Evolutionary conservation across 306 rosid genomes (phyloP).

Genomic region (Senna tora): DNA sequence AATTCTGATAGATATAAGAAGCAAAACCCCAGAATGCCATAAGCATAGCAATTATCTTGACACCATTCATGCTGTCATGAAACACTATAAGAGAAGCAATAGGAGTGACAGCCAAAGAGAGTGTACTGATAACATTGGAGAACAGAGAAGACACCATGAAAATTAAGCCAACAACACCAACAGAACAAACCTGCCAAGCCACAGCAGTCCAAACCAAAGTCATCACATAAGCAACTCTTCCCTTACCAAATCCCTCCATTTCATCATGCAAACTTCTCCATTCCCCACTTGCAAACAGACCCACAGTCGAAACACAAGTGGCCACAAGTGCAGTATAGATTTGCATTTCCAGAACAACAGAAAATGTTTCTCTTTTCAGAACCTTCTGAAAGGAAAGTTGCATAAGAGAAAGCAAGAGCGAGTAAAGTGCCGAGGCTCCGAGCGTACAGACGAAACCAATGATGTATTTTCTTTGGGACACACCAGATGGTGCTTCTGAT

Average conservation of each 20-base stretch:
- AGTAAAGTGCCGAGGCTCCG: conserved; percentile 83
- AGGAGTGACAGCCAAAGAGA: conserved; percentile 86
- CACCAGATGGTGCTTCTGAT: conserved; percentile 49
- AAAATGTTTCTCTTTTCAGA: conserved; percentile 76
- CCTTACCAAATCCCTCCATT: conserved; percentile 61
- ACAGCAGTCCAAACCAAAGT: conserved; percentile 78
- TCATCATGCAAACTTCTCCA: conserved; percentile 75
- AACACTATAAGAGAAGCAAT: conserved; percentile 76
- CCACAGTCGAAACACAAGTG: conserved; percentile 60
- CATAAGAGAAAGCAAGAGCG: conserved; percentile 86
- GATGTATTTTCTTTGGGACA: conserved; percentile 48
- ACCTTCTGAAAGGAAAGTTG: conserved; percentile 82
- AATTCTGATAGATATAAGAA: conserved; percentile 80
- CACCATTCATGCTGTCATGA: conserved; percentile 85
- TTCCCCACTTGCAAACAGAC: conserved; percentile 82
- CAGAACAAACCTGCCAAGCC: conserved; percentile 90
- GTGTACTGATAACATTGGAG: conserved; percentile 89
- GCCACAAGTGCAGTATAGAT: conserved; percentile 81
- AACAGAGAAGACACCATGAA: conserved; percentile 85
- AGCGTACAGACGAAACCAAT: conserved; percentile 76
- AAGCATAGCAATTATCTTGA: conserved; percentile 84
- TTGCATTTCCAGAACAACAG: conserved; percentile 92
- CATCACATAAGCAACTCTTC: conserved; percentile 66
- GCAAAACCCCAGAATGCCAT: conserved; percentile 85
- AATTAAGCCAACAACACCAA: conserved; percentile 88